Conservation (phyloP, 257 asterid species). For the Solanum chilense region DNA sequence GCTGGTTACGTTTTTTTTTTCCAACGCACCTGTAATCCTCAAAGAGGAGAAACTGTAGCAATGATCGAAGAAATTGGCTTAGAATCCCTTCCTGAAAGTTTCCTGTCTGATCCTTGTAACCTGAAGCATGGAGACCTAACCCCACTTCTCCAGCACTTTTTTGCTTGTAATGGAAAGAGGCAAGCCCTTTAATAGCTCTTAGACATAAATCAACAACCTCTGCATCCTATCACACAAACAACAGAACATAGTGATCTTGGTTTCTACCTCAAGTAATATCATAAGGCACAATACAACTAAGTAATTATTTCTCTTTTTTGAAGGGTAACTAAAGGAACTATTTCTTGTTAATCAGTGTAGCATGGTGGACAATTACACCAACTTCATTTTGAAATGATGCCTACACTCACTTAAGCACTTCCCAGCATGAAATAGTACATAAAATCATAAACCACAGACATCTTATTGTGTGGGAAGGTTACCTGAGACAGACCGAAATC, state of each 20-base stretch:
- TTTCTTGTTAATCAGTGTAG: neutral
- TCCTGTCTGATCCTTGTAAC: slow-evolving; percentile 57
- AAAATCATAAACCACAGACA: neutral
- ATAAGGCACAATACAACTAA: neutral
- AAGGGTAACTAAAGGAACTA: neutral
- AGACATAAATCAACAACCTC: slow-evolving; percentile 78
- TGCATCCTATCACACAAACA: slow-evolving; percentile 37
- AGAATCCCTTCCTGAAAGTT: slow-evolving; percentile 72
- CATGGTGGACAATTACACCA: neutral
- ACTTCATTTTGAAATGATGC: neutral
- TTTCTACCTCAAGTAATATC: neutral
- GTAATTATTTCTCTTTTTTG: neutral
- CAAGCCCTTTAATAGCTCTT: slow-evolving; percentile 73
- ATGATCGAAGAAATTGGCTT: slow-evolving; percentile 59
- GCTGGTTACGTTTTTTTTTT: neutral
- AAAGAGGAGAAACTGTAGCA: slow-evolving; percentile 77
- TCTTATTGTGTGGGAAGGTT: neutral
- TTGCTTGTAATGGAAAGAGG: slow-evolving; percentile 87
- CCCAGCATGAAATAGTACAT: neutral
- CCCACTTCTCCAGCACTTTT: slow-evolving; percentile 67
- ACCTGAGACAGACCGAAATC: slow-evolving; percentile 92
- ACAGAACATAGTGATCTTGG: slow-evolving; percentile 1
- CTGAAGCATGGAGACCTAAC: slow-evolving; percentile 65
- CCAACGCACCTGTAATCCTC: slow-evolving; percentile 76
- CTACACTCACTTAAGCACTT: neutral